A percentile compares a stretch with the other conserved stretches of the same genome.
Conservation (phyloP, 192 early-diverging fungal genomes). For the Mortierella claussenii region DNA sequence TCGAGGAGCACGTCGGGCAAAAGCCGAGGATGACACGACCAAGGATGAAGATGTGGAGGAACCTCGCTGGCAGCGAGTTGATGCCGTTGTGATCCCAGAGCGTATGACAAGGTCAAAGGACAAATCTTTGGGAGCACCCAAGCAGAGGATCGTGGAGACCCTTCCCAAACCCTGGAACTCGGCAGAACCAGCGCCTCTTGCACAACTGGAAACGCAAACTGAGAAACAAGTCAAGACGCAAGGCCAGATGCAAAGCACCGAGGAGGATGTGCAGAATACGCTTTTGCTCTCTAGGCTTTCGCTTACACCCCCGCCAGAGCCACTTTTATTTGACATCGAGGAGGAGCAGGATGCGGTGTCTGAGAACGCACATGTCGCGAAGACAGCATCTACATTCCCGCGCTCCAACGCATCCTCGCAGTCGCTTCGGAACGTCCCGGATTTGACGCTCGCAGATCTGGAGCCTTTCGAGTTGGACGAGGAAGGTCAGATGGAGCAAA, state of each 20-base stretch:
- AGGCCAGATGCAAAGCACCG: not conserved
- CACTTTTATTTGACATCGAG: not conserved
- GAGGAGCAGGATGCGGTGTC: too few relatives aligned
- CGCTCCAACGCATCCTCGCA: not conserved
- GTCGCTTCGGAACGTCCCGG: not conserved
- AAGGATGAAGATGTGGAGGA: not conserved
- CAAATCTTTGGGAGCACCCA: too few relatives aligned
- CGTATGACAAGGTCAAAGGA: too few relatives aligned
- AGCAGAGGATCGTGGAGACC: too few relatives aligned
- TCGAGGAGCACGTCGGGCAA: constrained; percentile 1
- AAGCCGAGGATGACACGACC: not conserved
- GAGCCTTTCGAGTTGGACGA: not conserved
- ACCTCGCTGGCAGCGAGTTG: constrained; percentile 1
- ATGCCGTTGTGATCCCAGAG: not conserved
- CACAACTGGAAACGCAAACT: not conserved
- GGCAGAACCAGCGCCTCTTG: not conserved
- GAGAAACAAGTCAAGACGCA: not conserved
- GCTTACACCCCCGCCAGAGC: constrained; percentile 17
- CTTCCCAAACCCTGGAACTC: too few relatives aligned
- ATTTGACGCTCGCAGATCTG: constrained; percentile 2
- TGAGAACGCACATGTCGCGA: too few relatives aligned
- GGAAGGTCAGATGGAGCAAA: not conserved
- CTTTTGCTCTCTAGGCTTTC: constrained; percentile 13
- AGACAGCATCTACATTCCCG: too few relatives aligned
- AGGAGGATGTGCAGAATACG: not conserved